Base-by-base conservation (phyloP, 148 eudicot genomes). In the Chenopodium album region DNA sequence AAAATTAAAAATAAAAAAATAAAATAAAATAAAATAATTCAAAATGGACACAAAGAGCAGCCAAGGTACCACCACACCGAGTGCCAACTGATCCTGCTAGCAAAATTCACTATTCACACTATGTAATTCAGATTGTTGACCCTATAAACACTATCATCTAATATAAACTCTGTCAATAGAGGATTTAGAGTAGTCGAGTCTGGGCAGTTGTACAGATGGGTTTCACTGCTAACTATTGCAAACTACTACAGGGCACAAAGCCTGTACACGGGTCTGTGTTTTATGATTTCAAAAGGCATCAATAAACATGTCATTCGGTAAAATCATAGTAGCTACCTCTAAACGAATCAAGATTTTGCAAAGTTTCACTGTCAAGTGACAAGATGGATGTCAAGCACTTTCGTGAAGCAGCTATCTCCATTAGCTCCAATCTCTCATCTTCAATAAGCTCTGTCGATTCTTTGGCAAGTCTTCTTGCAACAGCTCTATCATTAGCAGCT, bases 401-500 rank as follows among this genome's bases (percentile, higher is more conserved):
- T 78, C 80, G 86, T 78, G 90, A 92, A 78, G 98, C 91, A 9
- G 97, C 99, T 76, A 93, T 81, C 82, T 95, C 99, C 99, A 95
- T 93, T 46, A 95, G 89, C 86, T 95, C 99, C 89, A 95, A 80
- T 41, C 92, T 85, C 82, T 93, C 98, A 87, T 95, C 99, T 82
- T 95, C 99, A 83, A 93, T 85, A 70, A 92, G 90, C 85, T 95
- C 99, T 82, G 84, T 87, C 9, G 99, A 92, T 83, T 95, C 99
- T 84, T 95, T 95, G 41, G 97, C 99, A 82, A 92, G 91, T 89
- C 88, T 92, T 46, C 95, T 97, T 78, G 99, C 97, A 81, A 92
- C 91, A 71, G 99, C 99, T 88, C 92, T 89, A 63, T 88, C 91
- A 87, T 91, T 92, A 81, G 99, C 99, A 82, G 94, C 97, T 89